Percentiles rank a stretch among this genome's conserved stretches.
phyloP scores from a whole-genome alignment of 2,329 filamentous ascomycete species.

The Mycogone perniciosa region DNA sequence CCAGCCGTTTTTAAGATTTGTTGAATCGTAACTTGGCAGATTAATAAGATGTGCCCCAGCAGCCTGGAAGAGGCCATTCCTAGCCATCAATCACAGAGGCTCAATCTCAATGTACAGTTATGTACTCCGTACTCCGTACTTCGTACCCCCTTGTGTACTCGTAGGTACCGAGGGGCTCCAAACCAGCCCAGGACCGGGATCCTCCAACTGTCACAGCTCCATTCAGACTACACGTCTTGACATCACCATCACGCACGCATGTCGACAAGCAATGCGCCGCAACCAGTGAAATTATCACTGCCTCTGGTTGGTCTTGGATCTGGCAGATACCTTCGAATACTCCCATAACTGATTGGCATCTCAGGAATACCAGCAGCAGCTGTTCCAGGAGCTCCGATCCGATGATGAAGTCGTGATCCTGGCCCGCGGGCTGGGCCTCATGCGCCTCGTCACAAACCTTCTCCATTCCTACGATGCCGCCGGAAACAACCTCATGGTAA shows the following conservation, averaged over 20 bases:
- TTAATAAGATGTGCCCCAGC: neutral
- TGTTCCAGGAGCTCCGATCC: conserved; percentile 82
- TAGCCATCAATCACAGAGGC: too few species aligned
- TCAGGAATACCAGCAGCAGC: conserved; percentile 84
- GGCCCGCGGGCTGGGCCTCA: conserved; percentile 83
- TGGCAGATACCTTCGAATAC: neutral
- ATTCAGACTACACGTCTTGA: conserved; percentile 1
- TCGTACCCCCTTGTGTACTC: too few species aligned
- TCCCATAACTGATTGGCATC: neutral
- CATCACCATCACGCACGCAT: conserved; percentile 30
- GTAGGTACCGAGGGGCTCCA: neutral
- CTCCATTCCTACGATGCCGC: conserved; percentile 95
- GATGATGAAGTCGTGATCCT: conserved; percentile 94
- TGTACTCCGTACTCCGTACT: too few species aligned
- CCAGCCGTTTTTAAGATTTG: too few species aligned
- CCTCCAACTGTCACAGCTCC: neutral
- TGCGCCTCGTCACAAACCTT: conserved; percentile 90
- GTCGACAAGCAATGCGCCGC: conserved; percentile 49
- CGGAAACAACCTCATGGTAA: conserved; percentile 83
- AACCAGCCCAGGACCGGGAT: neutral
- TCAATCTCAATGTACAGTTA: too few species aligned
- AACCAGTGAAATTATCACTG: conserved; percentile 75
- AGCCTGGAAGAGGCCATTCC: too few species aligned
- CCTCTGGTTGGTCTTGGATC: conserved; percentile 38
- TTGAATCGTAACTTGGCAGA: neutral